Percentiles rank a stretch among this genome's conserved stretches.
phyloP scores from a whole-genome alignment of 768 basidiomycete genomes.

The Kwoniella dejecticola region DNA sequence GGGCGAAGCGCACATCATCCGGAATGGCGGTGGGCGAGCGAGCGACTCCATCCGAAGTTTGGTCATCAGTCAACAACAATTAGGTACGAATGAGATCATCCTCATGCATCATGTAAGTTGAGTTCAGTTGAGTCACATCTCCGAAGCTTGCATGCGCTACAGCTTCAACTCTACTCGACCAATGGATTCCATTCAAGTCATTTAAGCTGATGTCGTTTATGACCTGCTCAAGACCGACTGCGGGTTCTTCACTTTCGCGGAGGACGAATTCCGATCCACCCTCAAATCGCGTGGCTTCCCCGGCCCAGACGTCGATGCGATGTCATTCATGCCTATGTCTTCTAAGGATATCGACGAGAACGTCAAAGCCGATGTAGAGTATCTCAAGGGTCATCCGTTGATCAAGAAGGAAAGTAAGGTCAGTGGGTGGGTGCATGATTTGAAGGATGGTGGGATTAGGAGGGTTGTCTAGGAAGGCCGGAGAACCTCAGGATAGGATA shows the following conservation, averaged over 20 bases:
- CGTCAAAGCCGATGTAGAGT: conserved; percentile 9
- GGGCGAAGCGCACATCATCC: conserved; percentile 13
- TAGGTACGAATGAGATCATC: conserved; percentile 13
- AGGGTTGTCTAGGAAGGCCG: conserved; percentile 5
- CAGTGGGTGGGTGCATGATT: conserved; percentile 13
- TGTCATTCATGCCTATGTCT: conserved; percentile 17
- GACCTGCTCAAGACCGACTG: conserved; percentile 5
- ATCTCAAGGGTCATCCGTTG: conserved; percentile 8
- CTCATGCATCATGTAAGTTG: conserved; percentile 16
- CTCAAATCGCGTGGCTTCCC: conserved; percentile 1
- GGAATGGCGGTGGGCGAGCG: conserved; percentile 13
- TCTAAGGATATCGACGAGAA: conserved; percentile 13
- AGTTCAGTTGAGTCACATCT: neutral
- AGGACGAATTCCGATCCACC: conserved; percentile 4
- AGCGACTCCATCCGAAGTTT: conserved; percentile 9
- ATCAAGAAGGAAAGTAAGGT: conserved; percentile 3
- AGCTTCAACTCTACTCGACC: too few relatives aligned
- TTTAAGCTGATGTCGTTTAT: neutral
- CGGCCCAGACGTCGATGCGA: conserved; percentile 4
- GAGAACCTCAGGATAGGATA: too few relatives aligned
- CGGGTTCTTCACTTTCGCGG: conserved; percentile 12
- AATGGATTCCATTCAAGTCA: neutral
- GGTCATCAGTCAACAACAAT: conserved; percentile 16
- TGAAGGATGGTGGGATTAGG: conserved; percentile 14
- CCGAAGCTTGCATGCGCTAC: too few relatives aligned